Percentiles rank a stretch among this genome's conserved stretches.
These are phyloP conservation scores for Lumnitzera littorea DNA, from an alignment of 345 rosid species.

Conservation along the genomic window DNA sequence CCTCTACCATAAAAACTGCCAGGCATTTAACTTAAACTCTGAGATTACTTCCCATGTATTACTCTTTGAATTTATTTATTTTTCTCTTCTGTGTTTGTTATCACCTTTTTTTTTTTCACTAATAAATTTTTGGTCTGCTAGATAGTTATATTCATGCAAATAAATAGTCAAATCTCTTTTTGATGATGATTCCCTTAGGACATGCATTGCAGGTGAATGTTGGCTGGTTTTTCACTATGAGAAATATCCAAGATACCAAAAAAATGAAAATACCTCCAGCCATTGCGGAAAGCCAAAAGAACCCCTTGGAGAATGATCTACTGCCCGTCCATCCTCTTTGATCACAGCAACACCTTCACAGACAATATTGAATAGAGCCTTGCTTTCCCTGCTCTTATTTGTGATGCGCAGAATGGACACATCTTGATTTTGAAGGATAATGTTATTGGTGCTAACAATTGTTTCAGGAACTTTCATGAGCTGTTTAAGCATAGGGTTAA, in stretches of 20 bases:
- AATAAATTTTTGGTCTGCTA: no score
- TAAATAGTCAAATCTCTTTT: slow-evolving; percentile 24
- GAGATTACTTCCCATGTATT: no score
- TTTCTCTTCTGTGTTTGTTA: no score
- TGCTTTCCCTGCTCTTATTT: slow-evolving; percentile 46
- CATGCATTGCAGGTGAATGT: background rate
- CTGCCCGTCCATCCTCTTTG: slow-evolving; percentile 48
- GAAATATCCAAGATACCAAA: background rate
- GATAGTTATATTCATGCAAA: no score
- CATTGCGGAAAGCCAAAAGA: slow-evolving; percentile 82
- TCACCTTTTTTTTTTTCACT: no score
- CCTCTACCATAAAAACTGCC: no score
- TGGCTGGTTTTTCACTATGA: background rate
- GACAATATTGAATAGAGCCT: slow-evolving; percentile 50
- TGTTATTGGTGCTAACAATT: slow-evolving; percentile 46
- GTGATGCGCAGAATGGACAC: slow-evolving; percentile 52
- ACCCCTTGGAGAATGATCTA: slow-evolving; percentile 51
- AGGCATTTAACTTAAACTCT: no score
- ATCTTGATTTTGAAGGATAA: slow-evolving; percentile 81
- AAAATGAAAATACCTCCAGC: slow-evolving; percentile 67
- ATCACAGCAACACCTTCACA: slow-evolving; percentile 65
- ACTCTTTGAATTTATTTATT: no score
- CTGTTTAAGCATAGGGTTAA: slow-evolving; percentile 43
- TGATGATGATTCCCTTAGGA: background rate
- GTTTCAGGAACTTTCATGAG: slow-evolving; percentile 68